Conservation (phyloP, 139 green algal genomes). For the Medakamo hakoo region DNA sequence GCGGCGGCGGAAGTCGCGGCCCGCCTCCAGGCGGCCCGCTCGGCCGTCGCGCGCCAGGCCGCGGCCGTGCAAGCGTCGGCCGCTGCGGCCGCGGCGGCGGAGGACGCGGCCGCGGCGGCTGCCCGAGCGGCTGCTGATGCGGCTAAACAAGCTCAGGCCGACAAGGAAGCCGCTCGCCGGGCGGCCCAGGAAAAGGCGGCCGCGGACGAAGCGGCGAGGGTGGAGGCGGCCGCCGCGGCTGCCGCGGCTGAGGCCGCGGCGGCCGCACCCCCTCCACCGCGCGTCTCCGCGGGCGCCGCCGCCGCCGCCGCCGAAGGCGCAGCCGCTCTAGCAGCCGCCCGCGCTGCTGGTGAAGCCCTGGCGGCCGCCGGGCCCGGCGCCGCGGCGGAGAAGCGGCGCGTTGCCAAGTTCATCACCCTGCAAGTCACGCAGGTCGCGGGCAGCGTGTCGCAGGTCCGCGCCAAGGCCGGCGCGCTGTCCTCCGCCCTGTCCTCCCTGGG, state of each 20-base stretch:
- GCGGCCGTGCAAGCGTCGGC: too few relatives aligned
- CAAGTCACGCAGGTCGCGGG: constrained; percentile 9
- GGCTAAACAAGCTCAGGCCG: too few relatives aligned
- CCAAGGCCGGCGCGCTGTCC: not conserved
- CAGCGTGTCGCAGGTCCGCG: constrained; percentile 7
- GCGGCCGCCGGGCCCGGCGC: too few relatives aligned
- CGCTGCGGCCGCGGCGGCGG: too few relatives aligned
- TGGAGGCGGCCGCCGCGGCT: not conserved
- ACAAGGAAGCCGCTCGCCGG: not conserved
- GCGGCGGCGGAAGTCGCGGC: too few relatives aligned
- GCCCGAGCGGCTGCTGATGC: not conserved
- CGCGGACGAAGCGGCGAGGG: not conserved
- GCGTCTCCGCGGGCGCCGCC: not conserved
- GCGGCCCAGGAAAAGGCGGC: not conserved
- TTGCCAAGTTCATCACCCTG: constrained; percentile 16
- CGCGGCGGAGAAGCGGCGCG: not conserved
- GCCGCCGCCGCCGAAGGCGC: not conserved
- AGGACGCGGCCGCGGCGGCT: not conserved
- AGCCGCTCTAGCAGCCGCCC: not conserved
- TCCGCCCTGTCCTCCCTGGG: not conserved
- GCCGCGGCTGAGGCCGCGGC: not conserved
- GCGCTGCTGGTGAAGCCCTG: not conserved
- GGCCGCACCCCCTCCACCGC: not conserved
- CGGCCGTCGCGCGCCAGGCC: too few relatives aligned
- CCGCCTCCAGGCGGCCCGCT: not conserved